These are phyloP conservation scores for Blastocrithidia nonstop DNA, from an alignment of 208 protist species.

Conservation along the genomic window DNA sequence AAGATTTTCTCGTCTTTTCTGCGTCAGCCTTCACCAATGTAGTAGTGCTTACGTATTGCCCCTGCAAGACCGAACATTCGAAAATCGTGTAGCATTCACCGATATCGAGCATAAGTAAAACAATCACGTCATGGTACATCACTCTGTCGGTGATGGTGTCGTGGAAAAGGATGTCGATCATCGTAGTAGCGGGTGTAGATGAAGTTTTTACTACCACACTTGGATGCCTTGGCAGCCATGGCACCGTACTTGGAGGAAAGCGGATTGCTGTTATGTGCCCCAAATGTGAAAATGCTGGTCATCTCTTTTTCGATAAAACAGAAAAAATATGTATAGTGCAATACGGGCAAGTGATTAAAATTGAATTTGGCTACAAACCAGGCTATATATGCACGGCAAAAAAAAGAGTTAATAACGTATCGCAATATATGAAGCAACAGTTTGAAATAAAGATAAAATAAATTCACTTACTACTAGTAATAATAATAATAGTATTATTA, in stretches of 20 bases:
- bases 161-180: constrained; percentile 39
- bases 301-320: constrained; percentile 18
- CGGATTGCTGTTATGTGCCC: constrained; percentile 45
- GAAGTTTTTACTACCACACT: constrained; percentile 77
- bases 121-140: constrained; percentile 57
- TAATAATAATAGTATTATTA: too few relatives aligned
- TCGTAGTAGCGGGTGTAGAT: constrained; percentile 66
- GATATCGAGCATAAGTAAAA: constrained; percentile 50
- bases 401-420: too few relatives aligned
- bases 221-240: constrained; percentile 41
- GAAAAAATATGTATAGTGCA: too few relatives aligned
- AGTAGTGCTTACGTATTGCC: constrained; percentile 55
- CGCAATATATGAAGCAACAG: too few relatives aligned
- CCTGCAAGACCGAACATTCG: constrained; percentile 82
- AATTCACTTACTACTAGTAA: too few relatives aligned
- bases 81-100: constrained; percentile 83
- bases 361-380: too few relatives aligned
- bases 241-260: constrained; percentile 48
- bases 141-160: constrained; percentile 67
- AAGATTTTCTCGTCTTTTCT: constrained; percentile 87
- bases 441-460: too few relatives aligned
- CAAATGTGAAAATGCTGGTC: constrained; percentile 67
- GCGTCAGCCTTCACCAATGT: constrained; percentile 78
- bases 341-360: too few relatives aligned
- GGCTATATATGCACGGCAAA: too few relatives aligned